phyloP scores from a whole-genome alignment of 2,329 filamentous ascomycete genomes.

The Stagonosporopsis rhizophila region DNA sequence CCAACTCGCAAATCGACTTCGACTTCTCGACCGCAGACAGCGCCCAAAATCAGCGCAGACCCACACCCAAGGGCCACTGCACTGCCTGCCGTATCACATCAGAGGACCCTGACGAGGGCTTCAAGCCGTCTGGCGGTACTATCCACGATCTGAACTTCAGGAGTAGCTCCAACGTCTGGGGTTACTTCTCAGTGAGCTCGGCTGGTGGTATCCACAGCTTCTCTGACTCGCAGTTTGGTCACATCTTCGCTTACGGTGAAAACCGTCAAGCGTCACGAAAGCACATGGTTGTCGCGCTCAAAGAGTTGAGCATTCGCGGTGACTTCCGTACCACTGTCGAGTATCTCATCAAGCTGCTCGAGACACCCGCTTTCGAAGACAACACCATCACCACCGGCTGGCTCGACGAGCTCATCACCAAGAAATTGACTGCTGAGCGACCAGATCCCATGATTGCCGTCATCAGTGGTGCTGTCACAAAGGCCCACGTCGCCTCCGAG shows the following conservation, averaged over 20 bases:
- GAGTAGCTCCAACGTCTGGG: conserved; percentile 98
- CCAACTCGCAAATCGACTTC: conserved; percentile 88
- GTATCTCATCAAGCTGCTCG: conserved; percentile 97
- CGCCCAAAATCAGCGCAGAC: conserved; percentile 82
- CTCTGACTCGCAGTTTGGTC: conserved; percentile 98
- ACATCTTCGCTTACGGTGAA: conserved; percentile 99
- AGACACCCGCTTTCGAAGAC: conserved; percentile 97
- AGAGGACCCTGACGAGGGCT: conserved; percentile 97
- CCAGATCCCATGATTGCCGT: conserved; percentile 94
- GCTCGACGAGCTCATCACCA: conserved; percentile 98
- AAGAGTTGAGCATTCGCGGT: conserved; percentile 98
- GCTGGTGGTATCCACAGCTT: conserved; percentile 98
- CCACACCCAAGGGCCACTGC: conserved; percentile 93
- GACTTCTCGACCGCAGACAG: conserved; percentile 90
- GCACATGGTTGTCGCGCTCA: conserved; percentile 98
- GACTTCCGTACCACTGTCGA: conserved; percentile 99
- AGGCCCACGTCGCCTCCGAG: conserved; percentile 94
- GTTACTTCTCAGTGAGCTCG: conserved; percentile 98
- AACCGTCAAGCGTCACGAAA: conserved; percentile 95
- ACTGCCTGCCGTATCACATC: conserved; percentile 99
- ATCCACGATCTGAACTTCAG: conserved; percentile 99
- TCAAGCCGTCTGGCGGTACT: conserved; percentile 98
- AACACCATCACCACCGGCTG: conserved; percentile 99
- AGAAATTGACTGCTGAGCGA: conserved; percentile 94
- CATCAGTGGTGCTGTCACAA: conserved; percentile 91